Evolutionary conservation across 2,329 filamentous ascomycete species (phyloP), one percentile per base, ranked within the genome.

Genomic region (Diaporthe destruens): DNA sequence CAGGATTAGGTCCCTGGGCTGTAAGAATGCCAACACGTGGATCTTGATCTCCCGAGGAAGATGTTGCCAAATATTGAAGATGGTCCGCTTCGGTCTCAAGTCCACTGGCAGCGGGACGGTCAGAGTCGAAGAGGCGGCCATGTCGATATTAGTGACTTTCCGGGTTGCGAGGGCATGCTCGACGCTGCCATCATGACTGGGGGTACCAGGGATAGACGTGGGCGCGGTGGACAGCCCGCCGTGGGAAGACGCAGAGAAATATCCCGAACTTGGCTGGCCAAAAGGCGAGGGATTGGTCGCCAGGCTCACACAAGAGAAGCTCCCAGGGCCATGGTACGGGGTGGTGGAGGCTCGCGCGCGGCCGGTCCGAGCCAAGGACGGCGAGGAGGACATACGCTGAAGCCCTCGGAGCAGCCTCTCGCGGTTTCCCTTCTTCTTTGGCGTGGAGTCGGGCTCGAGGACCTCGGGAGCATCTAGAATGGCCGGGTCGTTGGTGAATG

Each of bases 11-110:
- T 98, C 92, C 79, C 91, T 94, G 0, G 95, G 95, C 36, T 87
- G 86, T 25, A 98, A 85, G 77, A 92, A 94, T 6, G 90, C 87
- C 72, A 98, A 87, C 66, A 98, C 90, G 54, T 93, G 86, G 77
- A 97, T 87, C 76, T 92, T 92, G 71, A 98, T 86, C 83, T 99
- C 96, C 61, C 91, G 86, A 0, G 96, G 96, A 85, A 98, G 89
- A 54, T 89, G 88, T 16, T 86, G 88, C 95, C 95, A 98, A 76
- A 97, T 93, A 76, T 93, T 90, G 80, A 87, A 87, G 11, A 84
- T 80, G 2, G 77, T 76, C 76, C 83, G 85, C 78, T 76, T 80
- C n/a, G 81, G 86, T 59, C 88, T 85, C 56, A 93, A 74, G 18
- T 93, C 92, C 36, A 86, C 83, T 0, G 94, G 93, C 7, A 96